Base-by-base conservation (phyloP, 306 rosid genomes). In the Prunus mongolica region DNA sequence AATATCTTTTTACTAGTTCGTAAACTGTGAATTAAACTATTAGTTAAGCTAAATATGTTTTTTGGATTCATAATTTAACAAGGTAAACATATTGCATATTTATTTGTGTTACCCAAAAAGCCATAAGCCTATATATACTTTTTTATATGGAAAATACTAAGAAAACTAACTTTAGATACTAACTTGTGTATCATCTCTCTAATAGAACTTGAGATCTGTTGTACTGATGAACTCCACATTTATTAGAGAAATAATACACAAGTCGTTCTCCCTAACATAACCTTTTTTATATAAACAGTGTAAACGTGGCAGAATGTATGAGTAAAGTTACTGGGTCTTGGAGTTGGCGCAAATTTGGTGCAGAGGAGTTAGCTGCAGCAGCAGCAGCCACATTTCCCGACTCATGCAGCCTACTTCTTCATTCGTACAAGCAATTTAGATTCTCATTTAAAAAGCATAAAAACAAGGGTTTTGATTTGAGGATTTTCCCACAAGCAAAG, bases 271-370 rank as follows among this genome's bases (percentile, higher is more conserved):
- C 0, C 25, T 24, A 24, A 24, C 25, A 24, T 24, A 24, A 24
- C 0, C 25, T 0, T 24, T 24, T 32, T 56, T 25, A 24, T 56
- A 56, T 5, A 56, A 1, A 56, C 62, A 20, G 62, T 73, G 44
- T 60, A 55, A 9, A 20, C 20, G 41, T 58, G 65, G 63, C 45
- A 64, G 73, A 72, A 56, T 34, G 8, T 34, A 63, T 11, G 22
- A 20, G 20, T 2, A 15, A 20, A 52, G 56, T 50, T 54, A 5
- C 11, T 12, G 74, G 62, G 16, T 22, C 8, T 62, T 9, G 73
- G 67, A 63, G 24, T 70, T 38, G 25, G 69, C 25, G 65, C 81
- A 55, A 61, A 16, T 4, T 28, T 68, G 34, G 58, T 69, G 72
- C 41, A 47, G 68, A 51, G 5, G 5, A 74, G 83, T 52, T 14